Conservation (phyloP, 129 eudicot genomes). For the Artemisia annua region DNA sequence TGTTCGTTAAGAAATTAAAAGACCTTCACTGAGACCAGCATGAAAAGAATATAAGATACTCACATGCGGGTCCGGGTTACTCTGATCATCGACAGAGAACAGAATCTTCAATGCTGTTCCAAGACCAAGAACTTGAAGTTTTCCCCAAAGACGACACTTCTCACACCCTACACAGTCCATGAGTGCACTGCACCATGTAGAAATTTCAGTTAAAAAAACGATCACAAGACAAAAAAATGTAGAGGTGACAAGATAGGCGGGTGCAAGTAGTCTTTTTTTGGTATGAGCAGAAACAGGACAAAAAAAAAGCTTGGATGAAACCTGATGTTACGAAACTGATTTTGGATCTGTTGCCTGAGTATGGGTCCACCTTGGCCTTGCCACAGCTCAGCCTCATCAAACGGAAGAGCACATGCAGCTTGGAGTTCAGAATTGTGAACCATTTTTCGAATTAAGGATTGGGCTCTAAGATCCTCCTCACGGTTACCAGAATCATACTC, state of each 20-base stretch:
- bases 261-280: not conserved
- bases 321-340: conserved; percentile 47
- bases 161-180: conserved; percentile 98
- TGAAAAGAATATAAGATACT: conserved; percentile 27
- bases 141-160: conserved; percentile 97
- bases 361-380: conserved; percentile 88
- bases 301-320: not conserved
- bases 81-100: conserved; percentile 58
- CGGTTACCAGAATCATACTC: conserved; percentile 82
- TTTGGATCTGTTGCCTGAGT: conserved; percentile 77
- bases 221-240: not conserved
- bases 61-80: conserved; percentile 46
- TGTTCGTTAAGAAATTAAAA: not conserved
- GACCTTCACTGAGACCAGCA: not conserved
- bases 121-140: conserved; percentile 92
- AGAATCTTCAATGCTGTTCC: conserved; percentile 90
- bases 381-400: conserved; percentile 88
- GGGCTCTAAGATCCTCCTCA: conserved; percentile 79
- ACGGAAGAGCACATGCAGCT: conserved; percentile 89
- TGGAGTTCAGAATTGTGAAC: conserved; percentile 70
- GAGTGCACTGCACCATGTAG: conserved; percentile 56
- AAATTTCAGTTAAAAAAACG: not conserved
- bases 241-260: conserved; percentile 3
- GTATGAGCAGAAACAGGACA: not conserved
- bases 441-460: conserved; percentile 63